Base-by-base conservation (phyloP, 2,329 filamentous ascomycete genomes). In the Epichloe amarillans region DNA sequence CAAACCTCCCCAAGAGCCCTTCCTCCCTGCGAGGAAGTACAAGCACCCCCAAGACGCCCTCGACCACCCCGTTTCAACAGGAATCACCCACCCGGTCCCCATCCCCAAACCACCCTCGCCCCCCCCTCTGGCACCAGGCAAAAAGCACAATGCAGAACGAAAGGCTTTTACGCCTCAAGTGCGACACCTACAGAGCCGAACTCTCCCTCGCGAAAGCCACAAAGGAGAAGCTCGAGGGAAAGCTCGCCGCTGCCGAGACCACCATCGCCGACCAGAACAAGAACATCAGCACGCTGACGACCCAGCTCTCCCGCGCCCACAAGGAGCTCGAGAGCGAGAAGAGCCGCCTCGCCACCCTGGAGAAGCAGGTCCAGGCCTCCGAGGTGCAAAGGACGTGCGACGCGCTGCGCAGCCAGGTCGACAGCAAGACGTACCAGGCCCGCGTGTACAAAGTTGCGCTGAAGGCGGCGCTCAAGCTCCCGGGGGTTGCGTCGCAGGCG, bases 361-460 rank as follows among this genome's bases (percentile, higher is more conserved):
- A 19, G 21, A 40, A 12, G 26, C 10, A 14, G n/a, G 4, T 33
- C 4, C 14, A 36, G 8, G 19, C 39, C 1, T 5, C 35, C 8
- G 44, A 49, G 5, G 15, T 4, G 2, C 8, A 37, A 5, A 17
- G 14, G 5, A 5, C n/a, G 5, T 15, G n/a, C 3, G 12, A 38
- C 4, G 26, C 21, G 5, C 41, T 50, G 37, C 17, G 8, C n/a
- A 21, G 2, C 5, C 6, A 38, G 15, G 6, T 6, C 12, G 21
- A 37, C 2, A 2, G 4, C 4, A 10, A 5, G 14, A n/a, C 14
- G n/a, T 52, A 41, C 23, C 36, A 52, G 17, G 39, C 43, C 7
- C 50, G 50, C 4, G 17, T 49, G 47, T 46, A 41, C 47, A 49
- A 51, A 17, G 52, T 52, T 7, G 53, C 53, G 11, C 45, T 55